These are phyloP conservation scores for Penicillium diatomitis DNA, from an alignment of 495 filamentous ascomycete genomes.

Conservation along the genomic window DNA sequence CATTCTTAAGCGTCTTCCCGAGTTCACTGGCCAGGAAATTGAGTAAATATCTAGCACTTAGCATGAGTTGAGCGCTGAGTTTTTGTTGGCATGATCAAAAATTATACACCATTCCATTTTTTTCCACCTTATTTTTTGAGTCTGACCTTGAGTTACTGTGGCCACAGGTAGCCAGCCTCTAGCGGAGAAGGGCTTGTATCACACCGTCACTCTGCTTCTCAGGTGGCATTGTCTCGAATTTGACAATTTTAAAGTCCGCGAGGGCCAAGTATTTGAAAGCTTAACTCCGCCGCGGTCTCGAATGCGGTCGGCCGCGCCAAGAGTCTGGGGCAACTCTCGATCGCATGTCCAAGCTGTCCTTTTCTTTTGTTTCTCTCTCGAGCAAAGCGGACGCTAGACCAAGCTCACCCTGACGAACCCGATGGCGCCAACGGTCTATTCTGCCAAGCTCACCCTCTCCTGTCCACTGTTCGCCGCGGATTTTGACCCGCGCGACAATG, in stretches of 20 bases:
- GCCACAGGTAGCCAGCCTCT: too few species aligned
- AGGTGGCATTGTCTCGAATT: too few species aligned
- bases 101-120: slow-evolving; percentile 15
- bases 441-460: slow-evolving; percentile 59
- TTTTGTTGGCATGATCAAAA: neutral
- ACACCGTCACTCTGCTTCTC: too few species aligned
- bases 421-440: slow-evolving; percentile 46
- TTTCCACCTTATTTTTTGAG: neutral
- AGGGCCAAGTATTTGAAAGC: neutral
- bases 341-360: slow-evolving; percentile 16
- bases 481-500: slow-evolving; percentile 73
- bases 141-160: too few species aligned
- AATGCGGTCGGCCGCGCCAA: slow-evolving; percentile 21
- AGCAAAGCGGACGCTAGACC: slow-evolving; percentile 2
- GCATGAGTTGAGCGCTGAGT: neutral
- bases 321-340: slow-evolving; percentile 22
- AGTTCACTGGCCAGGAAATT: slow-evolving; percentile 60
- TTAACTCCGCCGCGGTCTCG: slow-evolving; percentile 6
- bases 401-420: slow-evolving; percentile 1
- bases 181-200: too few species aligned
- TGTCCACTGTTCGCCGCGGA: slow-evolving; percentile 88
- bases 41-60: slow-evolving; percentile 31
- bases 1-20: slow-evolving; percentile 49
- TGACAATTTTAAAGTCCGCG: too few species aligned
- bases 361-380: slow-evolving; percentile 3